Evolutionary conservation across 2,329 filamentous ascomycete species (phyloP).

Genomic region (Paraphoma chrysanthemicola): DNA sequence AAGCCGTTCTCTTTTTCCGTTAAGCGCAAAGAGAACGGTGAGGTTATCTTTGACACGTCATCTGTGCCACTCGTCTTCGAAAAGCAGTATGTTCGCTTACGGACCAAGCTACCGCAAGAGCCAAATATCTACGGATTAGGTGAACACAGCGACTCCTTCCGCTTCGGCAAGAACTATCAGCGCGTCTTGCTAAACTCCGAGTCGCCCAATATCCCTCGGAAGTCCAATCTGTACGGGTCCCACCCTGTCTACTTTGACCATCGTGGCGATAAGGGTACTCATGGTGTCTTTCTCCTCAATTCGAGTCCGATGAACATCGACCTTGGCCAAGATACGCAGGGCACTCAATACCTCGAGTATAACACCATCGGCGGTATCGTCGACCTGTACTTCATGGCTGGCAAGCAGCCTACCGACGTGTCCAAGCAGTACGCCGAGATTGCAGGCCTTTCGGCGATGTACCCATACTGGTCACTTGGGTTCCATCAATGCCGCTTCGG

Average conservation of each 20-base stretch:
- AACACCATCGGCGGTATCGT: conserved; percentile 79
- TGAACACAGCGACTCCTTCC: conserved; percentile 76
- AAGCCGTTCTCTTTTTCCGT: conserved; percentile 74
- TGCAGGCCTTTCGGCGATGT: conserved; percentile 57
- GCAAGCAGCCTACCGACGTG: conserved; percentile 55
- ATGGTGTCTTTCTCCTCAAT: conserved; percentile 46
- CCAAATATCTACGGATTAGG: conserved; percentile 81
- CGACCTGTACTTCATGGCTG: conserved; percentile 65
- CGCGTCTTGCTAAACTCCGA: conserved; percentile 75
- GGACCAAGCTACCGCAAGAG: conserved; percentile 71
- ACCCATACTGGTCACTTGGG: conserved; percentile 61
- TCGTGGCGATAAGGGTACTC: conserved; percentile 57
- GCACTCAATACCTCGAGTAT: conserved; percentile 77
- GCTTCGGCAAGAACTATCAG: conserved; percentile 70
- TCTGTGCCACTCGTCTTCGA: conserved; percentile 74
- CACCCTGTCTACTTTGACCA: conserved; percentile 80
- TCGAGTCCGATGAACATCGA: conserved; percentile 71
- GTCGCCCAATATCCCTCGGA: conserved; percentile 65
- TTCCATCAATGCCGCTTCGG: conserved; percentile 62
- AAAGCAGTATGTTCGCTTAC: conserved; percentile 76
- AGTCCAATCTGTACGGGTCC: conserved; percentile 73
- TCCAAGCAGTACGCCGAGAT: conserved; percentile 60
- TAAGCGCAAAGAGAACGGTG: conserved; percentile 62
- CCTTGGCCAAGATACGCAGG: conserved; percentile 67
- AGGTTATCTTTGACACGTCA: conserved; percentile 74